A percentile compares a stretch with the other conserved stretches of the same genome.
These are phyloP conservation scores for Mucor racemosus DNA, from an alignment of 371 early-diverging fungal species.

Conservation along the genomic window DNA sequence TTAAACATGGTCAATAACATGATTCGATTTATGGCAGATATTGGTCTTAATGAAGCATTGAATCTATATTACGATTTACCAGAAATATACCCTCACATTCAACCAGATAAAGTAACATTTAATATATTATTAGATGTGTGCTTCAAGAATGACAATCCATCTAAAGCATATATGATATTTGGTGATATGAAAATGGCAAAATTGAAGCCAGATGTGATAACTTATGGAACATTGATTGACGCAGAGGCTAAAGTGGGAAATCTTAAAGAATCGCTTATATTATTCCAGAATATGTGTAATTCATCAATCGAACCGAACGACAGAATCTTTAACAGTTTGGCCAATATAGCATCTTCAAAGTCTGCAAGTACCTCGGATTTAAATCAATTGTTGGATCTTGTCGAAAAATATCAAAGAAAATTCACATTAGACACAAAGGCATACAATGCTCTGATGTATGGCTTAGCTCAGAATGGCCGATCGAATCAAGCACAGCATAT, in stretches of 20 bases:
- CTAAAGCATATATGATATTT: conserved; percentile 41
- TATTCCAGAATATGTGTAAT: conserved; percentile 46
- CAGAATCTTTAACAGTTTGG: conserved; percentile 39
- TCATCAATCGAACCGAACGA: conserved; percentile 35
- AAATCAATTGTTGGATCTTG: not conserved
- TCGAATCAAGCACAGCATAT: conserved; percentile 22
- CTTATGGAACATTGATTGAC: conserved; percentile 59
- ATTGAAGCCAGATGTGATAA: conserved; percentile 51
- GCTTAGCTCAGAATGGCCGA: conserved; percentile 26
- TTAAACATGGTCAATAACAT: conserved; percentile 42
- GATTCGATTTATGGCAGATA: conserved; percentile 27
- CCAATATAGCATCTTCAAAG: conserved; percentile 29
- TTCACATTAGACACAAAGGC: conserved; percentile 20
- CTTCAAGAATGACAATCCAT: conserved; percentile 35
- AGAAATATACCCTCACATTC: conserved; percentile 24
- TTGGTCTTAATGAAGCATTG: conserved; percentile 22
- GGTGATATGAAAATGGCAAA: conserved; percentile 38
- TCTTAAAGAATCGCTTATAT: conserved; percentile 33
- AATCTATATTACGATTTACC: conserved; percentile 29
- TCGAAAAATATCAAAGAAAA: not conserved
- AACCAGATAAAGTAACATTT: conserved; percentile 38
- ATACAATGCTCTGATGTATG: conserved; percentile 30
- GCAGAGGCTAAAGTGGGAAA: conserved; percentile 41
- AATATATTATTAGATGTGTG: conserved; percentile 52
- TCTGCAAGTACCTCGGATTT: conserved; percentile 1